These are phyloP conservation scores for Lithospermum erythrorhizon DNA, from an alignment of 257 asterid genomes.

Conservation along the genomic window DNA sequence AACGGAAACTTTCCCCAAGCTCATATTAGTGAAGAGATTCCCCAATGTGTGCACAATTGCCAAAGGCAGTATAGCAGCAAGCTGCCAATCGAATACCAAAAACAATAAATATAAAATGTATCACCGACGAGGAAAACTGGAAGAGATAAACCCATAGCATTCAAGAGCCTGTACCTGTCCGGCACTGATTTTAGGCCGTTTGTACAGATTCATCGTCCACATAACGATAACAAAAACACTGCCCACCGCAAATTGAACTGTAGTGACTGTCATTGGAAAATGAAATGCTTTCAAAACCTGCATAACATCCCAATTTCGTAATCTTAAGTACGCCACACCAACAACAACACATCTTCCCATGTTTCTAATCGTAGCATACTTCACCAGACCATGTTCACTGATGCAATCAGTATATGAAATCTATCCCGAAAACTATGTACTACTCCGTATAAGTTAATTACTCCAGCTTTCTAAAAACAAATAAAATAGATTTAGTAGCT, in stretches of 20 bases:
- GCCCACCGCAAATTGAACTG: constrained; percentile 81
- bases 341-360: too few species aligned
- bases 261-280: constrained; percentile 80
- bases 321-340: too few species aligned
- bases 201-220: constrained; percentile 85
- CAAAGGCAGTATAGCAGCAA: constrained; percentile 69
- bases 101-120: not conserved
- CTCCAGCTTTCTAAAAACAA: too few species aligned
- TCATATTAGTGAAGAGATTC: constrained; percentile 10
- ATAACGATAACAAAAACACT: constrained; percentile 51
- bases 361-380: too few species aligned
- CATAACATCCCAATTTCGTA: not conserved
- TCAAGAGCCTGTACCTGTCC: constrained; percentile 45
- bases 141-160: not conserved
- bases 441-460: too few species aligned
- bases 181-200: constrained; percentile 76
- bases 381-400: too few species aligned
- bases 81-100: constrained; percentile 31
- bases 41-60: constrained; percentile 80
- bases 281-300: constrained; percentile 78
- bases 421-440: not conserved
- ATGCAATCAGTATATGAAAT: not conserved
- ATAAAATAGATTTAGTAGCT: too few species aligned
- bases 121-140: not conserved
- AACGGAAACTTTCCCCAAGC: constrained; percentile 44